A percentile compares a stretch with the other conserved stretches of the same genome.
phyloP scores from a whole-genome alignment of 2,329 filamentous ascomycete species.

The Dothideomycetidae sp. region DNA sequence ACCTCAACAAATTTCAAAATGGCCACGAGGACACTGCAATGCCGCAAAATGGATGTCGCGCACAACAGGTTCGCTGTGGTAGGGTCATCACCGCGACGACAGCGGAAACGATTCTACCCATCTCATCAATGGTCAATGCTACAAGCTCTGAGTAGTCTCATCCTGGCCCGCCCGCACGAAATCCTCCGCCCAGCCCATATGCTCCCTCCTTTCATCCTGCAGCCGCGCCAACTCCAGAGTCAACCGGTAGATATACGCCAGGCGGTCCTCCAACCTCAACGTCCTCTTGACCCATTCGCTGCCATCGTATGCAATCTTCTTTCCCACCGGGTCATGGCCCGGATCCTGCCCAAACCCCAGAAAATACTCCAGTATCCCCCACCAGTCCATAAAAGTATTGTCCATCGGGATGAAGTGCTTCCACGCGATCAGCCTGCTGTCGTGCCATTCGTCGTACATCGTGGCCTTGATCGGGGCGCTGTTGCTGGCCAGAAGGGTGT shows the following conservation, averaged over 20 bases:
- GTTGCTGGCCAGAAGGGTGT: slow-evolving; percentile 16
- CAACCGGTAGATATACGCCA: slow-evolving; percentile 15
- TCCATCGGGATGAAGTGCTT: slow-evolving; percentile 24
- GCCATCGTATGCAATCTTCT: slow-evolving; percentile 16
- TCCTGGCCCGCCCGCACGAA: too few species aligned
- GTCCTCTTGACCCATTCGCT: slow-evolving; percentile 15
- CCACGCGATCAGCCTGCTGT: slow-evolving; percentile 23
- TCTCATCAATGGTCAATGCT: too few species aligned
- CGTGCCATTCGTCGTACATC: slow-evolving; percentile 26
- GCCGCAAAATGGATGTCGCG: too few species aligned
- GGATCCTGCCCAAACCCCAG: slow-evolving; percentile 6
- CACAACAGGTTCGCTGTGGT: too few species aligned
- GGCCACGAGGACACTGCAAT: too few species aligned
- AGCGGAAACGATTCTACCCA: too few species aligned
- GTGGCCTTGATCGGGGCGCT: slow-evolving; percentile 23
- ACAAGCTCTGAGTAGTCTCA: too few species aligned
- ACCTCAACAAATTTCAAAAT: too few species aligned
- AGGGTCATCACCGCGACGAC: too few species aligned
- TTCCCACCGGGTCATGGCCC: slow-evolving; percentile 11
- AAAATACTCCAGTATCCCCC: slow-evolving; percentile 19
- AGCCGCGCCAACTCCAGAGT: slow-evolving; percentile 16
- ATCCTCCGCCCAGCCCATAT: too few species aligned
- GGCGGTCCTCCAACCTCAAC: slow-evolving; percentile 15
- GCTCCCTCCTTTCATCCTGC: slow-evolving; percentile 11
- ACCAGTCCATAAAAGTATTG: slow-evolving; percentile 18